These are phyloP conservation scores for Dipteronia dyeriana DNA, from an alignment of 345 rosid species.

Conservation along the genomic window DNA sequence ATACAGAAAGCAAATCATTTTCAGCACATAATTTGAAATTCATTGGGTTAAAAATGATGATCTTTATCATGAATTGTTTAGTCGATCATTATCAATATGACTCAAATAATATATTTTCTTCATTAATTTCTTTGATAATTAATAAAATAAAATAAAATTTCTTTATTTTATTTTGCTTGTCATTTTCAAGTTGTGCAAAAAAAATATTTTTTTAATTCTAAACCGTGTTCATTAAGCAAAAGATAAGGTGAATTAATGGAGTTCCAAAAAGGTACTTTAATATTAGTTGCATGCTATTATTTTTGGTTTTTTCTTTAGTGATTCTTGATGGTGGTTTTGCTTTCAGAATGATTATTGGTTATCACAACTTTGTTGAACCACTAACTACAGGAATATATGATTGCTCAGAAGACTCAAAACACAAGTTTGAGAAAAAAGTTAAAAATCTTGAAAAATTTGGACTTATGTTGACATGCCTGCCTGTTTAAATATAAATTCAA, in stretches of 20 bases:
- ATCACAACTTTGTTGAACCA: slow-evolving; percentile 3
- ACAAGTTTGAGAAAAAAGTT: neutral
- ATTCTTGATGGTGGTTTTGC: slow-evolving; percentile 17
- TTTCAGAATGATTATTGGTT: neutral
- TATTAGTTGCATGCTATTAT: neutral
- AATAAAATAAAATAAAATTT: no score
- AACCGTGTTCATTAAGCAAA: slow-evolving; percentile 24
- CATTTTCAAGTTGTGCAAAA: slow-evolving; percentile 18
- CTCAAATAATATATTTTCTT: slow-evolving; percentile 5
- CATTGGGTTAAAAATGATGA: neutral
- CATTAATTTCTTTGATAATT: slow-evolving; percentile 1
- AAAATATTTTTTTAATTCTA: neutral
- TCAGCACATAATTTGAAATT: neutral
- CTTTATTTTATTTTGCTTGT: slow-evolving; percentile 12
- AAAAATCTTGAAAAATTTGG: neutral
- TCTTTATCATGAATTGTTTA: neutral
- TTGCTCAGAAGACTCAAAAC: neutral
- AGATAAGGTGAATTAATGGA: slow-evolving; percentile 12
- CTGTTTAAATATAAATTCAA: no score
- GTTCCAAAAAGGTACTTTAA: slow-evolving; percentile 5
- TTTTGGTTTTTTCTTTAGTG: neutral
- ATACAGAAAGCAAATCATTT: neutral
- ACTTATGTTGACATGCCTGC: no score
- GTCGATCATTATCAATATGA: slow-evolving; percentile 13
- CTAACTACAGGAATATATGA: slow-evolving; percentile 8